These are phyloP conservation scores for Saccharomycopsis oosterbeekiorum DNA, from an alignment of 805 yeast genomes.

Conservation along the genomic window DNA sequence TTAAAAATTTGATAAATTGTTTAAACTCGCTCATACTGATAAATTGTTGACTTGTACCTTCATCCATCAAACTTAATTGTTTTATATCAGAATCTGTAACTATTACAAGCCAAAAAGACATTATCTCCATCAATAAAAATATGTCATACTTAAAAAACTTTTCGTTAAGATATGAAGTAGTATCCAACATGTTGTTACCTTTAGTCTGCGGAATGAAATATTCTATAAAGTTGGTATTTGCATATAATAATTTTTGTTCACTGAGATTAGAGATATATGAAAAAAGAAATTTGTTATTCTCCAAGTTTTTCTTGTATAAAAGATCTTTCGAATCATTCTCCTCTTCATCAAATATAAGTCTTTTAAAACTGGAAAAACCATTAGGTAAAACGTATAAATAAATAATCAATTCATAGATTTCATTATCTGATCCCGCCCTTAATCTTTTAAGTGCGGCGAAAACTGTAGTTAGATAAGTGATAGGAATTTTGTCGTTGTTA, in stretches of 20 bases:
- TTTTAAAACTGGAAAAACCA: constrained; percentile 28
- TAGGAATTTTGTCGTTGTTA: constrained; percentile 8
- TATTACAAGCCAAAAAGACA: constrained; percentile 57
- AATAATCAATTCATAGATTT: constrained; percentile 23
- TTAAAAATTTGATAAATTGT: constrained; percentile 38
- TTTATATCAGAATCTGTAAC: constrained; percentile 53
- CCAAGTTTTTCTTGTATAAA: constrained; percentile 14
- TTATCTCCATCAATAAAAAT: constrained; percentile 46
- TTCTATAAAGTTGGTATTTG: constrained; percentile 8
- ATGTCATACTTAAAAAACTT: constrained; percentile 28
- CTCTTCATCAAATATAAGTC: constrained; percentile 22
- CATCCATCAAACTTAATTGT: constrained; percentile 1
- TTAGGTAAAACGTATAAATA: constrained; percentile 32
- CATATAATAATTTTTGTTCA: constrained; percentile 16
- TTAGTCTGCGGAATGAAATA: constrained; percentile 7
- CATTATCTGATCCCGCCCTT: constrained; percentile 30
- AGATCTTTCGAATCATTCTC: constrained; percentile 18
- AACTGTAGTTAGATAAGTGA: constrained; percentile 22
- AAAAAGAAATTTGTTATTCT: constrained; percentile 6
- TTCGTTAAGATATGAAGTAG: not conserved
- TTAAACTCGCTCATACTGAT: constrained; percentile 31
- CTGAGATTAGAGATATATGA: not conserved
- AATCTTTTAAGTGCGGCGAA: constrained; percentile 28
- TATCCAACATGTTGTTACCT: not conserved
- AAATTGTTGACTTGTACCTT: constrained; percentile 29